A percentile compares a stretch with the other conserved stretches of the same genome.
Conservation (phyloP, 1,139 yeast genomes). For the Candida labiduridarum region DNA sequence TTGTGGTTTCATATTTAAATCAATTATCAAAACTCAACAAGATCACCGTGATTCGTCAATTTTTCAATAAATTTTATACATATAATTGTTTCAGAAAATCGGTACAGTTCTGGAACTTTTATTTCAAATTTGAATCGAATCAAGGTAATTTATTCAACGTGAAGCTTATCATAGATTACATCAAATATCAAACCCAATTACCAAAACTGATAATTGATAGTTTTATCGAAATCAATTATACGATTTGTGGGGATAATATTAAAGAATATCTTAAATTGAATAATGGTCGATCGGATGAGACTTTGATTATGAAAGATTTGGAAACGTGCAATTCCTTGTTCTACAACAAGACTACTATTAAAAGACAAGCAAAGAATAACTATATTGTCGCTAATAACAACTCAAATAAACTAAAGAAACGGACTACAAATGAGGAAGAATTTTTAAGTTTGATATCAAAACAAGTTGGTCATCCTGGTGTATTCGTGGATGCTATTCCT, state of each 20-base stretch:
- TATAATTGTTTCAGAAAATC: conserved; percentile 40
- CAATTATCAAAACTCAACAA: conserved; percentile 11
- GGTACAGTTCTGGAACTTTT: conserved; percentile 57
- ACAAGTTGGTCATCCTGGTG: conserved; percentile 66
- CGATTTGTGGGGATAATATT: conserved; percentile 29
- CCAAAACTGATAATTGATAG: conserved; percentile 52
- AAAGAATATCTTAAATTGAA: conserved; percentile 15
- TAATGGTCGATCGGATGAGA: conserved; percentile 20
- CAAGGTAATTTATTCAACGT: conserved; percentile 47
- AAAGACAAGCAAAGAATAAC: conserved; percentile 26
- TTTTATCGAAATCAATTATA: conserved; percentile 25
- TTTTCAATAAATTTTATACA: conserved; percentile 44
- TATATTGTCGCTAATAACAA: conserved; percentile 19
- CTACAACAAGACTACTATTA: conserved; percentile 27
- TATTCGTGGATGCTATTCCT: conserved; percentile 53
- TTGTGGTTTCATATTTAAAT: conserved; percentile 25
- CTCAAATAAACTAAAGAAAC: conserved; percentile 10
- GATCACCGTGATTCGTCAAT: conserved; percentile 14
- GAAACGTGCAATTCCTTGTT: conserved; percentile 31
- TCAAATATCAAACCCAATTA: conserved; percentile 46
- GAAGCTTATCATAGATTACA: conserved; percentile 40
- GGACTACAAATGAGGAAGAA: conserved; percentile 23
- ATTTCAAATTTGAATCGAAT: conserved; percentile 51
- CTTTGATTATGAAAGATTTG: conserved; percentile 26
- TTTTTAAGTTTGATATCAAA: conserved; percentile 34